Conservation (phyloP, 257 asterid genomes). For the Lycium barbarum region DNA sequence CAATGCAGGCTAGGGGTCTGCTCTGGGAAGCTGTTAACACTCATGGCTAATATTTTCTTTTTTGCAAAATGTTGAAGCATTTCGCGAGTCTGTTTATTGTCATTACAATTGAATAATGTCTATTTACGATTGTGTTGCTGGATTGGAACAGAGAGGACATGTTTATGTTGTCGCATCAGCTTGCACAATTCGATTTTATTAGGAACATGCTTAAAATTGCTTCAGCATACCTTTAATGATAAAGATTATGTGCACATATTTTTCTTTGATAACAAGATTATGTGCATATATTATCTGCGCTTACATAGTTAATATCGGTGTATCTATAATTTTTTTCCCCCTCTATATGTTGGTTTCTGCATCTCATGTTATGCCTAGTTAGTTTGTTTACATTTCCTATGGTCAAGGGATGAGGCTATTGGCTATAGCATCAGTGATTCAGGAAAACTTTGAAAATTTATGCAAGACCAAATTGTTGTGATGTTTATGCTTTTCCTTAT, state of each 20-base stretch:
- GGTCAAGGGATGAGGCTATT: not conserved
- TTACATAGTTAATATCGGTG: not conserved
- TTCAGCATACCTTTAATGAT: not conserved
- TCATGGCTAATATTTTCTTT: constrained; percentile 59
- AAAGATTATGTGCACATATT: not conserved
- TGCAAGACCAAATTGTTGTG: not conserved
- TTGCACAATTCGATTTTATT: not conserved
- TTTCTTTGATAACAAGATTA: not conserved
- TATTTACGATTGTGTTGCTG: not conserved
- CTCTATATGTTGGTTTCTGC: not conserved
- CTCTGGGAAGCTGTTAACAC: constrained; percentile 94
- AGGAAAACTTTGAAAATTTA: not conserved
- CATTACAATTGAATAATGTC: not conserved
- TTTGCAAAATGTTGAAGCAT: not conserved
- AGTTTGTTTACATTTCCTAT: not conserved
- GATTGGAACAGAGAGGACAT: not conserved
- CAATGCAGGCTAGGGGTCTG: constrained; percentile 78
- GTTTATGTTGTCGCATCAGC: not conserved
- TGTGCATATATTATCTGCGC: not conserved
- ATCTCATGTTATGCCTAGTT: constrained; percentile 3
- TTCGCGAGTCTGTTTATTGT: not conserved
- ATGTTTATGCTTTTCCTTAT: not conserved
- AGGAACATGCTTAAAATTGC: not conserved
- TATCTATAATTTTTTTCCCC: not conserved
- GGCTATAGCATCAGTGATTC: not conserved